phyloP scores from a whole-genome alignment of 2,329 filamentous ascomycete genomes.

The Dactylellina drechsleri region DNA sequence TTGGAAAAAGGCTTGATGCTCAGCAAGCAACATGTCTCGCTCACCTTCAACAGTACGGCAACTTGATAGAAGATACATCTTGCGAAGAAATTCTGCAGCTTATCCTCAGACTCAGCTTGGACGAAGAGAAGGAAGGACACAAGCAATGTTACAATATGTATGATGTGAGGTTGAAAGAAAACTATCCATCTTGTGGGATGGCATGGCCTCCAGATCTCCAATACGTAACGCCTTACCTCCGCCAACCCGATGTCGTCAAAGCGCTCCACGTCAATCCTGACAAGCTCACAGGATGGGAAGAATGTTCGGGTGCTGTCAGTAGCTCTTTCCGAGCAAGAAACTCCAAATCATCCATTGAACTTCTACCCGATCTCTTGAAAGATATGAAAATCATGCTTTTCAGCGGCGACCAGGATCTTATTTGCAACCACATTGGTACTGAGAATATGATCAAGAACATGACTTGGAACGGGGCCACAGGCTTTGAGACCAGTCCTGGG shows the following conservation, averaged over 20 bases:
- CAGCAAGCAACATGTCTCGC: constrained; percentile 75
- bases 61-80: constrained; percentile 72
- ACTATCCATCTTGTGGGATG: constrained; percentile 88
- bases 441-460: constrained; percentile 90
- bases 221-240: constrained; percentile 82
- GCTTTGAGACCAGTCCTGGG: constrained; percentile 84
- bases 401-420: constrained; percentile 91
- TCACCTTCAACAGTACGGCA: constrained; percentile 70
- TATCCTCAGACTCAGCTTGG: constrained; percentile 74
- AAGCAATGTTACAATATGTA: constrained; percentile 91
- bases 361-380: constrained; percentile 81
- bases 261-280: constrained; percentile 85
- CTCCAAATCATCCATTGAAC: constrained; percentile 76
- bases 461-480: constrained; percentile 89
- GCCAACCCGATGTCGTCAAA: constrained; percentile 77
- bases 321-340: constrained; percentile 74
- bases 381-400: constrained; percentile 85
- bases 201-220: constrained; percentile 93
- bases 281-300: constrained; percentile 88
- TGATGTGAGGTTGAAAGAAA: constrained; percentile 85
- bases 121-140: constrained; percentile 66
- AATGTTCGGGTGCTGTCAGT: constrained; percentile 85
- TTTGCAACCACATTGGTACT: constrained; percentile 96
- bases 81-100: constrained; percentile 83
- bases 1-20: constrained; percentile 73